These are phyloP conservation scores for Fragilariopsis cylindrus DNA, from an alignment of 108 stramenopile genomes.

Conservation along the genomic window DNA sequence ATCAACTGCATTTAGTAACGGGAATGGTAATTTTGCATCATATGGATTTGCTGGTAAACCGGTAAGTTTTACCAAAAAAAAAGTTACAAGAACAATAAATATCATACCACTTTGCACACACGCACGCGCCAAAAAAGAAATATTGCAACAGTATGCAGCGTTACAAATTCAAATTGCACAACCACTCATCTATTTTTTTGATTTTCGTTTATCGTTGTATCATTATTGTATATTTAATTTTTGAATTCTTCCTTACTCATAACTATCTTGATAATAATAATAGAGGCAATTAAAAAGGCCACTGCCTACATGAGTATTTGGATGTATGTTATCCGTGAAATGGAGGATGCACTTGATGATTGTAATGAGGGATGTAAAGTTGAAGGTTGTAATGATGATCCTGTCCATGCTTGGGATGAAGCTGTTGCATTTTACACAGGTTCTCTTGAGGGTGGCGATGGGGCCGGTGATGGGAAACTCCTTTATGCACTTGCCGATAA, in stretches of 20 bases:
- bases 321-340: constrained; percentile 66
- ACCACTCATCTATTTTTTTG: too few species aligned
- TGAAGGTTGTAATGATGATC: constrained; percentile 61
- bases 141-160: too few species aligned
- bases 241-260: too few species aligned
- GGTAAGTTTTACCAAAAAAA: constrained; percentile 67
- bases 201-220: too few species aligned
- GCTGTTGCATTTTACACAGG: constrained; percentile 66
- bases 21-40: constrained; percentile 51
- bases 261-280: constrained; percentile 4
- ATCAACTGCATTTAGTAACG: constrained; percentile 52
- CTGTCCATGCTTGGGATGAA: constrained; percentile 72
- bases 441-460: constrained; percentile 56
- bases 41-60: constrained; percentile 17
- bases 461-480: constrained; percentile 48
- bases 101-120: too few species aligned
- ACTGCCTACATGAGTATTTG: constrained; percentile 61
- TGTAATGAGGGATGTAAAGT: constrained; percentile 50
- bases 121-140: too few species aligned
- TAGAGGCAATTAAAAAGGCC: constrained; percentile 70
- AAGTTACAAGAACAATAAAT: constrained; percentile 43
- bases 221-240: too few species aligned
- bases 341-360: constrained; percentile 76
- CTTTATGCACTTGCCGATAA: constrained; percentile 74
- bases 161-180: too few species aligned